phyloP scores from a whole-genome alignment of 2,329 filamentous ascomycete species.

The Albophoma yamanashiensis region DNA sequence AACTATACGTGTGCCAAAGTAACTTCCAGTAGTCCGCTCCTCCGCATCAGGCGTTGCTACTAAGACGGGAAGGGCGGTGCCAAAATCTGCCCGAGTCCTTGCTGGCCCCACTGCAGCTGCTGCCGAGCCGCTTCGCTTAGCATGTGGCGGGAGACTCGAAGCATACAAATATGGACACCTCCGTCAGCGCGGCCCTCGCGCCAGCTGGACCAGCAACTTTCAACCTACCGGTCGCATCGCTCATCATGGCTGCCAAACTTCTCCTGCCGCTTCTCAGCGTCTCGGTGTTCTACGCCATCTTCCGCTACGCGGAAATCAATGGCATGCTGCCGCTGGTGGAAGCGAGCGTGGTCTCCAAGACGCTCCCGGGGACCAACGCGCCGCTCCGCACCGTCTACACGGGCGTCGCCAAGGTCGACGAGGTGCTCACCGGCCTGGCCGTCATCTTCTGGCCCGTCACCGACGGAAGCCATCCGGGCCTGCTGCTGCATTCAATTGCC shows the following conservation, averaged over 20 bases:
- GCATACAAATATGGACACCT: neutral
- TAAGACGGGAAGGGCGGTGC: neutral
- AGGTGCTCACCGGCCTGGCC: slow-evolving; percentile 7
- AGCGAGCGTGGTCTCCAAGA: neutral
- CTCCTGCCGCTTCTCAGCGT: slow-evolving; percentile 5
- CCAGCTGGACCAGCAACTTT: neutral
- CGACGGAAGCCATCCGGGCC: slow-evolving; percentile 4
- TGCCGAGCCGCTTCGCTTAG: neutral
- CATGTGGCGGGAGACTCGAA: neutral
- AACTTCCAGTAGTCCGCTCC: neutral
- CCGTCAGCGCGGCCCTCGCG: neutral
- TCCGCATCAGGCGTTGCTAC: neutral
- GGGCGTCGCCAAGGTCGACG: slow-evolving; percentile 4
- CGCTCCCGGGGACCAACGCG: slow-evolving; percentile 5
- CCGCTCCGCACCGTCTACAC: slow-evolving; percentile 8
- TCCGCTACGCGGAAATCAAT: slow-evolving; percentile 6
- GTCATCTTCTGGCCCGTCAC: slow-evolving; percentile 9
- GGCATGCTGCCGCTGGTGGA: slow-evolving; percentile 4
- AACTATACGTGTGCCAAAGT: neutral
- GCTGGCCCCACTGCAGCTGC: neutral
- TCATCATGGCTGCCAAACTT: slow-evolving; percentile 6
- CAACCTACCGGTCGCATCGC: neutral
- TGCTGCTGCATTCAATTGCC: slow-evolving; percentile 9
- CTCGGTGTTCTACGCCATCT: slow-evolving; percentile 10
- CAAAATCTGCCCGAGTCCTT: neutral